Evolutionary conservation across 2,329 filamentous ascomycete species (phyloP), one percentile per base, ranked within the genome.

Genomic region (Cladorrhinum sp.): DNA sequence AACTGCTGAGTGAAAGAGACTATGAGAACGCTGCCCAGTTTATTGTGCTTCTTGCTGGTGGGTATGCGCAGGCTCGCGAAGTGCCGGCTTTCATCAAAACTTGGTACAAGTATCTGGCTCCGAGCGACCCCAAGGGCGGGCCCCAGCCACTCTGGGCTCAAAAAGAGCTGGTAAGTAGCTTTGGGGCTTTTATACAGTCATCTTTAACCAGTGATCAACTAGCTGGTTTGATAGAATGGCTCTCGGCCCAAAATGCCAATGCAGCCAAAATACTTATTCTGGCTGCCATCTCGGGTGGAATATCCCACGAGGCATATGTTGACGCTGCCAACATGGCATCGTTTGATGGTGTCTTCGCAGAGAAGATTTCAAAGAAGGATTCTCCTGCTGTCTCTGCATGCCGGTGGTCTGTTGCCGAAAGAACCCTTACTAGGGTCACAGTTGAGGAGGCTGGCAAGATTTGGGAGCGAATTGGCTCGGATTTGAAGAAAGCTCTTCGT

Each of bases 201-300:
- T 75, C 79, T 2, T 68, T 82, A 52, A 81, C 77, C 1, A 69
- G 74, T 2, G 72, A 74, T n/a, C 79, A 82, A 59, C 69, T 83
- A 6, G 53, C 72, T 1, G 75, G 75, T 5, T 61, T 81, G 3
- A 62, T 83, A 13, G 69, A 73, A n/a, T 79, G 78, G 78, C 64
- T 80, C 0, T 70, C 72, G 12, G 62, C 64, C 8, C 73, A 78
- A 50, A 69, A 70, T 16, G 53, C 52, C 4, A 65, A 13, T 52
- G 70, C 60, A 57, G 73, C 78, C 0, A 68, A 75, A 4, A 76
- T 78, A 22, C 67, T 80, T 4, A 75, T 83, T 23, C 65, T 79
- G 9, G 75, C 78, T 50, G 73, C 75, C 1, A 70, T 83, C 32
- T 74, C 76, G 0, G 69, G 74, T 22, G 79, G 78, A 2, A 65